Evolutionary conservation across 2,329 filamentous ascomycete species (phyloP), one percentile per base, ranked within the genome.

Genomic region (Hypoxylon sp.): DNA sequence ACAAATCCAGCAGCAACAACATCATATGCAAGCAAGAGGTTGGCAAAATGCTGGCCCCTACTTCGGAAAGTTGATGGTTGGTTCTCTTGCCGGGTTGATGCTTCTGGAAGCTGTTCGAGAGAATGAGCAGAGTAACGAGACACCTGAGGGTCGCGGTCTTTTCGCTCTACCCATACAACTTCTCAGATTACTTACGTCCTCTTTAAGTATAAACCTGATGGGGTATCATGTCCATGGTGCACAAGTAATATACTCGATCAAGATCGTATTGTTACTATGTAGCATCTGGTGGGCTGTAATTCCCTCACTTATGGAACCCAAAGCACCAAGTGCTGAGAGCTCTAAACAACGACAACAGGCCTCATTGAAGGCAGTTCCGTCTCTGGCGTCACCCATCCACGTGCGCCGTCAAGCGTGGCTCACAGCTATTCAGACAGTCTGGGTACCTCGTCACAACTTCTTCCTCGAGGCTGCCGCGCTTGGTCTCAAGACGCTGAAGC

Each of bases 81-180:
- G 95, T 46, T 95, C 94, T 17, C 87, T 98, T 65, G 95, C 94
- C 24, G 94, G 94, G 13, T 84, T 98, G 17, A 97, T 98, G 94
- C 87, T 98, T 35, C 82, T 97, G 73, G 94, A 98, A 81, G 94
- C 93, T 0, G 85, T 94, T 61, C 85, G 86, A 37, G 87, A 92
- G 77, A 82, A 90, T 72, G 88, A 94, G 80, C 80, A 88, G 77
- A 87, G 88, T 74, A 87, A 85, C 51, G 90, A 92, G 55, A 85
- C 85, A 1, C 84, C 90, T 5, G 84, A 88, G 54, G 91, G 91
- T 50, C 88, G 89, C 39, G 92, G 92, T 2, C 84, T 94, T 13
- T 87, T 89, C 67, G 87, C 89, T 22, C 65, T 92, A 17, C 92
- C 92, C 0, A 70, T 90, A 24, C 86, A 89, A 14, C 75, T 91